These are phyloP conservation scores for Uronychia setigera DNA, from an alignment of 73 alveolate genomes.

Conservation along the genomic window DNA sequence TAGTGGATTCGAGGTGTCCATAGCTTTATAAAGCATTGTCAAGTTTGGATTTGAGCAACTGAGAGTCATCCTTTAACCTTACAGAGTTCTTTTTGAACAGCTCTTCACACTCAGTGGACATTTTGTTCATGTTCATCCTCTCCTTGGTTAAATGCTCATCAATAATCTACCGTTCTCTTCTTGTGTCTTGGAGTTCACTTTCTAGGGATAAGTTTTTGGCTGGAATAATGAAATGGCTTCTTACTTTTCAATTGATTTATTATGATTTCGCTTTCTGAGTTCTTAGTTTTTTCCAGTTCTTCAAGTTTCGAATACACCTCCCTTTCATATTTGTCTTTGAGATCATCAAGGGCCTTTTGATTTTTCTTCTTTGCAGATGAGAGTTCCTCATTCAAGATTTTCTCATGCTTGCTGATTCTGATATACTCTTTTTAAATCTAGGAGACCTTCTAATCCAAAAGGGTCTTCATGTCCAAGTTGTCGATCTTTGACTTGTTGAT, in stretches of 20 bases:
- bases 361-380: constrained; percentile 1
- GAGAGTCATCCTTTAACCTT: no score
- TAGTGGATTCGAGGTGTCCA: background rate
- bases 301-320: constrained; percentile 19
- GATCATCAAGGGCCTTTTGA: constrained; percentile 10
- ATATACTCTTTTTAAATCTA: constrained; percentile 48
- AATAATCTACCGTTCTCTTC: no score
- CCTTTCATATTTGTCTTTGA: constrained; percentile 12
- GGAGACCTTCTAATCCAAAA: constrained; percentile 10
- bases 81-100: no score
- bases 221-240: no score
- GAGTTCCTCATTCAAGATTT: constrained; percentile 36
- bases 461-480: constrained; percentile 18
- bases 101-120: no score
- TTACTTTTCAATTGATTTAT: no score
- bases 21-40: background rate
- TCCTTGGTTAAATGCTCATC: no score
- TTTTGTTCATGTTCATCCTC: no score
- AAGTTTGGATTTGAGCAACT: background rate
- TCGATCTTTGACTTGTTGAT: constrained; percentile 21
- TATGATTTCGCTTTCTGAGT: no score
- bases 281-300: constrained; percentile 24
- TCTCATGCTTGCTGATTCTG: constrained; percentile 51
- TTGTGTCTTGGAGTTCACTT: no score
- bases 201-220: no score